These are phyloP conservation scores for Rhizodiscina lignyota DNA, from an alignment of 495 filamentous ascomycete species.

Conservation along the genomic window DNA sequence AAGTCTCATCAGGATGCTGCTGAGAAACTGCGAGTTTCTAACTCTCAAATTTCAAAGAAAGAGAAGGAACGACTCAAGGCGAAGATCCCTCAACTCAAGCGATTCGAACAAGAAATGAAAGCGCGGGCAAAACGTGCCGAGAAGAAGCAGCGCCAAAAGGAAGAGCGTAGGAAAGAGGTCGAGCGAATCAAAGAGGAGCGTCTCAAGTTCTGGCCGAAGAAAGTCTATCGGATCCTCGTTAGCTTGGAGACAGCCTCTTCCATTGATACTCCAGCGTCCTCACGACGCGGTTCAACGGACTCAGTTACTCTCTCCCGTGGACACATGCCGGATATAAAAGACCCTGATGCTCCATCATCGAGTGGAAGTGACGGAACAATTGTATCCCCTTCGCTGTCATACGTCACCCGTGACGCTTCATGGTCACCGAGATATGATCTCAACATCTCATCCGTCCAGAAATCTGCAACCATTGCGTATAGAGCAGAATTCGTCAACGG, in stretches of 20 bases:
- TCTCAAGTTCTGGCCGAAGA: slow-evolving; percentile 37
- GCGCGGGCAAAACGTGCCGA: slow-evolving; percentile 13
- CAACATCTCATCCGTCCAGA: slow-evolving; percentile 36
- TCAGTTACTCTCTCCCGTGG: slow-evolving; percentile 17
- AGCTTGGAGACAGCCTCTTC: slow-evolving; percentile 38
- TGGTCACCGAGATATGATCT: slow-evolving; percentile 56
- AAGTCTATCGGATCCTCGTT: slow-evolving; percentile 39
- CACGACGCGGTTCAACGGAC: slow-evolving; percentile 36
- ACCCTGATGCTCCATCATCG: neutral
- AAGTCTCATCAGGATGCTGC: slow-evolving; percentile 21
- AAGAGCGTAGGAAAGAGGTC: slow-evolving; percentile 31
- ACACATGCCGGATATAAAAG: neutral
- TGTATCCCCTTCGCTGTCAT: slow-evolving; percentile 39
- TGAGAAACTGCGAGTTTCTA: slow-evolving; percentile 16
- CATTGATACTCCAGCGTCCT: slow-evolving; percentile 34
- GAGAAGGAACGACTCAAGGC: slow-evolving; percentile 20
- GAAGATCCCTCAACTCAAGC: slow-evolving; percentile 15
- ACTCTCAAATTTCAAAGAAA: slow-evolving; percentile 13
- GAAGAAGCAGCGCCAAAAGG: slow-evolving; percentile 24
- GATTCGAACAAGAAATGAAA: slow-evolving; percentile 24
- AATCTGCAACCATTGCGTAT: slow-evolving; percentile 39
- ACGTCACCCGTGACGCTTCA: slow-evolving; percentile 42
- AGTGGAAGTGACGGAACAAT: slow-evolving; percentile 2
- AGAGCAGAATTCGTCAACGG: slow-evolving; percentile 46
- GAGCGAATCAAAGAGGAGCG: slow-evolving; percentile 33